A percentile compares a stretch with the other conserved stretches of the same genome.
phyloP scores from a whole-genome alignment of 345 rosid genomes.

The Citrus maxima region DNA sequence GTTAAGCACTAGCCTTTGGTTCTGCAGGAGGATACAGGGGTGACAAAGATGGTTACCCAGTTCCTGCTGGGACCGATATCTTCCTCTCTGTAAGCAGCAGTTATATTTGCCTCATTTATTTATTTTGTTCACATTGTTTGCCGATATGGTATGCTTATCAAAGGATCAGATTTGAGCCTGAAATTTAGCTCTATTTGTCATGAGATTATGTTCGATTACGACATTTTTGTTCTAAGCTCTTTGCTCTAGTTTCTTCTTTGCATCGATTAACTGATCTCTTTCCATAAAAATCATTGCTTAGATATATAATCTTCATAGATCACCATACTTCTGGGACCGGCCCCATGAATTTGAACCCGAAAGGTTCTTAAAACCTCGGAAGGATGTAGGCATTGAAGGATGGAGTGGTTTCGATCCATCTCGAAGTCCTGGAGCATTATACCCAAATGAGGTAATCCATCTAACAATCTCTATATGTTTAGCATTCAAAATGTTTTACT shows the following conservation, averaged over 20 bases:
- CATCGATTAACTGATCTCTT: background rate
- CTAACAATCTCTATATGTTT: background rate
- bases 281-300: slow-evolving; percentile 17
- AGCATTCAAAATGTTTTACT: background rate
- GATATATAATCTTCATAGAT: slow-evolving; percentile 92
- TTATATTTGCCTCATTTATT: background rate
- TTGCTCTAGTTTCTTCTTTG: background rate
- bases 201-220: background rate
- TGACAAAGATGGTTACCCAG: slow-evolving; percentile 60
- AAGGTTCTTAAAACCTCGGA: slow-evolving; percentile 55
- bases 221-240: background rate
- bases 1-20: slow-evolving; percentile 12
- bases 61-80: slow-evolving; percentile 87
- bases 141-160: background rate
- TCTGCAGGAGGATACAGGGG: slow-evolving; percentile 79
- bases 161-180: background rate
- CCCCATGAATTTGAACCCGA: slow-evolving; percentile 81
- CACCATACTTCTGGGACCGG: slow-evolving; percentile 84
- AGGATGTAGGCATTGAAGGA: slow-evolving; percentile 64
- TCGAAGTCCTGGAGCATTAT: slow-evolving; percentile 87
- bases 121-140: background rate
- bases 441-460: slow-evolving; percentile 73
- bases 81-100: slow-evolving; percentile 67
- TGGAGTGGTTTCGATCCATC: slow-evolving; percentile 93
- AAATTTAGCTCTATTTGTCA: background rate